phyloP scores from a whole-genome alignment of 345 rosid species.

The Sisymbrium irio region DNA sequence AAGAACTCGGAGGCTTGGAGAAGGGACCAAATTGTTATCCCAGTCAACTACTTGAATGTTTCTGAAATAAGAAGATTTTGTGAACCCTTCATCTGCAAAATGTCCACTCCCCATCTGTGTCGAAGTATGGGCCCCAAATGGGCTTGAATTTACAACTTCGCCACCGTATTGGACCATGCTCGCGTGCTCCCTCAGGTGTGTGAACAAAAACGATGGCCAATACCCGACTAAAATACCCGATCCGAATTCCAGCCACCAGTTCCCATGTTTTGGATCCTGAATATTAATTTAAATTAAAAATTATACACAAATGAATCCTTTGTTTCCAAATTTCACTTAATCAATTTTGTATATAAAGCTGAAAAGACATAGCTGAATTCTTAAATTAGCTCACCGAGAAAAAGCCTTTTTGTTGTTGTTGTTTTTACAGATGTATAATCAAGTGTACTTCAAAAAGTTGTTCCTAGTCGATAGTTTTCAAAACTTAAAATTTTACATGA shows the following conservation, averaged over 20 bases:
- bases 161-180: slow-evolving; percentile 99
- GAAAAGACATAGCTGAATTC: neutral
- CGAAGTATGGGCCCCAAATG: slow-evolving; percentile 74
- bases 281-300: neutral
- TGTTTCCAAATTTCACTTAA: neutral
- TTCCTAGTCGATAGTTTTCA: neutral
- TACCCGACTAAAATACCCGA: slow-evolving; percentile 89
- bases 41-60: slow-evolving; percentile 91
- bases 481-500: neutral
- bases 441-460: neutral
- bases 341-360: neutral
- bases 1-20: slow-evolving; percentile 56
- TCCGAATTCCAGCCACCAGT: slow-evolving; percentile 99
- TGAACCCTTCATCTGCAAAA: slow-evolving; percentile 88
- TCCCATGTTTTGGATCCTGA: slow-evolving; percentile 99
- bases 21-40: slow-evolving; percentile 86
- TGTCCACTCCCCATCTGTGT: slow-evolving; percentile 99
- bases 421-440: neutral
- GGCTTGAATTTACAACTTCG: slow-evolving; percentile 73
- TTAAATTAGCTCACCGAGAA: neutral
- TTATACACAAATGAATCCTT: neutral
- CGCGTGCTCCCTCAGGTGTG: slow-evolving; percentile 81
- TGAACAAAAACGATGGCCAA: slow-evolving; percentile 93
- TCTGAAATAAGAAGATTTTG: slow-evolving; percentile 90
- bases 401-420: neutral